Percentiles rank a stretch among this genome's conserved stretches.
Evolutionary conservation across 192 early-diverging fungal species (phyloP).

Genomic region (Podila clonocystis): DNA sequence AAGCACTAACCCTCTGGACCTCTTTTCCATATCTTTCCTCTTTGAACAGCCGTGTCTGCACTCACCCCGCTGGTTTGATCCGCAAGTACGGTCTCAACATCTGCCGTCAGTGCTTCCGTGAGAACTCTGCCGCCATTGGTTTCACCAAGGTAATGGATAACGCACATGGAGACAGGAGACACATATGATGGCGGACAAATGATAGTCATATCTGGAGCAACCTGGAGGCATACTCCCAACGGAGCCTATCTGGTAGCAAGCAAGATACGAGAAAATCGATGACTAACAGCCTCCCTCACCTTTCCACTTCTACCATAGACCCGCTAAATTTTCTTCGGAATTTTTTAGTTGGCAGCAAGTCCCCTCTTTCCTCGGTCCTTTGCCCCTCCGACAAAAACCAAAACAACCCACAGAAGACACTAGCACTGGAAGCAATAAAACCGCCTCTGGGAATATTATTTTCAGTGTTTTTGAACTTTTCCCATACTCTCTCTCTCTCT

Average conservation of each 20-base stretch:
- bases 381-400: background rate
- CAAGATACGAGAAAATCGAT: background rate
- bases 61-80: slow-evolving; percentile 99
- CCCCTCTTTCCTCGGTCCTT: background rate
- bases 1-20: background rate
- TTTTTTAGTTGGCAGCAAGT: background rate
- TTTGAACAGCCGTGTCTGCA: slow-evolving; percentile 88
- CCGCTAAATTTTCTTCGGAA: slow-evolving; percentile 1
- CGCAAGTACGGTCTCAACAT: slow-evolving; percentile 99
- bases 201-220: background rate
- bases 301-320: background rate
- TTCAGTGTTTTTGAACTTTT: slow-evolving; percentile 2
- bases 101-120: slow-evolving; percentile 99
- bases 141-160: slow-evolving; percentile 89
- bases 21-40: slow-evolving; percentile 8
- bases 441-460: background rate
- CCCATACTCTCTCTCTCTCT: background rate
- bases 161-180: background rate
- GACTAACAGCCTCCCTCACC: background rate
- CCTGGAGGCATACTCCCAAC: background rate
- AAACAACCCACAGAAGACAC: background rate
- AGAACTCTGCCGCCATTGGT: slow-evolving; percentile 97
- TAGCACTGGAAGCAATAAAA: slow-evolving; percentile 4
- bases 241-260: too few species aligned
- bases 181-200: background rate